Evolutionary conservation across 768 basidiomycete species (phyloP).

Genomic region (Pisolithus orientalis): DNA sequence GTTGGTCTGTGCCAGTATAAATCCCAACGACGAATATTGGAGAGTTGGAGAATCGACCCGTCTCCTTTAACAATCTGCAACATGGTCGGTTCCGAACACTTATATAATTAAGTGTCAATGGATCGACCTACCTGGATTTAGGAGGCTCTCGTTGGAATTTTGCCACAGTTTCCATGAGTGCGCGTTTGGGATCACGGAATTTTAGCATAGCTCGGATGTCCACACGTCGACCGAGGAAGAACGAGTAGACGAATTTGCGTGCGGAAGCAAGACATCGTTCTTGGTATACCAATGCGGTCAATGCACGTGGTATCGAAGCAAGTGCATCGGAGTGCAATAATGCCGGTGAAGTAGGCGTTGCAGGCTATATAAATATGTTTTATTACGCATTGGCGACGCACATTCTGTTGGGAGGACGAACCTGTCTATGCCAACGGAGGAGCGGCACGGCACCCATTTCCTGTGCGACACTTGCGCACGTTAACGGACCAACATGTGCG

Average conservation of each 20-base stretch:
- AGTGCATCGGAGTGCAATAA: slow-evolving; percentile 82
- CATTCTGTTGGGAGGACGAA: slow-evolving; percentile 26
- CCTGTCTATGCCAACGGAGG: slow-evolving; percentile 76
- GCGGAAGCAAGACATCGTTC: slow-evolving; percentile 79
- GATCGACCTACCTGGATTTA: slow-evolving; percentile 49
- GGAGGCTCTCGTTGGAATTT: slow-evolving; percentile 63
- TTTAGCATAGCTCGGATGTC: slow-evolving; percentile 77
- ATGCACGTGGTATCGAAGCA: slow-evolving; percentile 77
- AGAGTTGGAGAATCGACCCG: slow-evolving; percentile 80
- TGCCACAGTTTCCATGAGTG: slow-evolving; percentile 64
- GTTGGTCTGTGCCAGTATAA: slow-evolving; percentile 73
- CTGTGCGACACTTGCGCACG: slow-evolving; percentile 78
- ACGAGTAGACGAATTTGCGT: slow-evolving; percentile 82
- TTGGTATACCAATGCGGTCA: slow-evolving; percentile 86
- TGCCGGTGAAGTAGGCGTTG: slow-evolving; percentile 40
- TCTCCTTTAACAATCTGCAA: slow-evolving; percentile 79
- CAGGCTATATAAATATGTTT: slow-evolving; percentile 31
- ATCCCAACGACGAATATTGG: slow-evolving; percentile 98
- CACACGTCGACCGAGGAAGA: slow-evolving; percentile 82
- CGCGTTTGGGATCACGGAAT: slow-evolving; percentile 76
- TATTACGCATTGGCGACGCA: not conserved
- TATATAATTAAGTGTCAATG: not conserved
- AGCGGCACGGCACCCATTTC: slow-evolving; percentile 72
- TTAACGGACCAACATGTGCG: slow-evolving; percentile 82
- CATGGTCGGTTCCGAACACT: not conserved